Conservation (phyloP, 2,329 filamentous ascomycete genomes). For the Fusarium xylarioides region DNA sequence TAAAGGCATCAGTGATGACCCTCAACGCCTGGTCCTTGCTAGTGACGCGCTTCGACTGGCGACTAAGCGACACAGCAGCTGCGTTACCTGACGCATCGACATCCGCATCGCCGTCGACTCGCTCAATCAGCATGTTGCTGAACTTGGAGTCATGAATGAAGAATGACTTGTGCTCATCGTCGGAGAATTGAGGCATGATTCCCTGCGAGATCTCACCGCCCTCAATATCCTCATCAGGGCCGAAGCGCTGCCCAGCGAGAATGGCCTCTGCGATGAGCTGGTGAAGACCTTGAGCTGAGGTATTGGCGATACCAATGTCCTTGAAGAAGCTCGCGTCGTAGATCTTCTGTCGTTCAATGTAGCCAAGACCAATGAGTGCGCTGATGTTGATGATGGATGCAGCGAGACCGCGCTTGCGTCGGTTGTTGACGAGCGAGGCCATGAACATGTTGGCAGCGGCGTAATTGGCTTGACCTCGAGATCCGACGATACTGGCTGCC, state of each 20-base stretch:
- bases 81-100: background rate
- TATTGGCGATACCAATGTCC: constrained; percentile 5
- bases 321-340: constrained; percentile 8
- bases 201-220: constrained; percentile 1
- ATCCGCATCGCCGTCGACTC: background rate
- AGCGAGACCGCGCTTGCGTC: constrained; percentile 46
- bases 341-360: constrained; percentile 4
- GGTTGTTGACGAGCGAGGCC: constrained; percentile 38
- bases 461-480: constrained; percentile 51
- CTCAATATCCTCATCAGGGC: background rate
- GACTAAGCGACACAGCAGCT: background rate
- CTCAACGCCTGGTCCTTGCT: background rate
- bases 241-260: background rate
- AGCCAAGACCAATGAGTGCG: background rate
- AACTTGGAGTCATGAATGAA: constrained; percentile 13
- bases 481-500: constrained; percentile 46
- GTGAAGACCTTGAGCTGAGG: constrained; percentile 43
- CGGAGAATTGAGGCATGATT: constrained; percentile 1
- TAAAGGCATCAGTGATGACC: background rate
- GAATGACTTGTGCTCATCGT: constrained; percentile 6
- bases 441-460: constrained; percentile 52
- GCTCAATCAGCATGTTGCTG: background rate
- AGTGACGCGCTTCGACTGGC: background rate
- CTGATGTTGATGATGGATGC: constrained; percentile 52
- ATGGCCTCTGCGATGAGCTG: constrained; percentile 43